Percentiles rank a stretch among this genome's conserved stretches.
Evolutionary conservation across 352 stramenopile species (phyloP).

Genomic region (Pythium utonaiense): DNA sequence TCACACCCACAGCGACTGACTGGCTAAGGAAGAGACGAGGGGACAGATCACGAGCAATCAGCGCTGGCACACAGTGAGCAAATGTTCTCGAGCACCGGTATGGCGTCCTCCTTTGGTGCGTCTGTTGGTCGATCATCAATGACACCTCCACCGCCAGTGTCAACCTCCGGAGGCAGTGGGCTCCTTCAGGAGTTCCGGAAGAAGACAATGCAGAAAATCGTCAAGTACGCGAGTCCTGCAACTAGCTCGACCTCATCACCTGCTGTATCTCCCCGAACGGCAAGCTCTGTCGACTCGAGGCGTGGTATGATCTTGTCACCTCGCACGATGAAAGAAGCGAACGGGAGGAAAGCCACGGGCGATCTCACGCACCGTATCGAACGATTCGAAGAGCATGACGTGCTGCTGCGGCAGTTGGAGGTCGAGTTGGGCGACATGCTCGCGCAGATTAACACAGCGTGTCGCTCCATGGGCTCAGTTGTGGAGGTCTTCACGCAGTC

Average conservation of each 20-base stretch:
- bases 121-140: not conserved
- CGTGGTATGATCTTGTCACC: not conserved
- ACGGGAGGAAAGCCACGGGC: slow-evolving; percentile 1
- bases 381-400: slow-evolving; percentile 54
- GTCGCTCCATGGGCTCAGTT: slow-evolving; percentile 42
- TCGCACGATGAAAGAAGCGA: not conserved
- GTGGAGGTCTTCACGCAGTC: slow-evolving; percentile 56
- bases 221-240: slow-evolving; percentile 27
- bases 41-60: not conserved
- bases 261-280: not conserved
- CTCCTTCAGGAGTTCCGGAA: slow-evolving; percentile 57
- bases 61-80: not conserved
- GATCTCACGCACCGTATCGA: slow-evolving; percentile 31
- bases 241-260: not conserved
- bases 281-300: slow-evolving; percentile 2
- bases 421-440: slow-evolving; percentile 47
- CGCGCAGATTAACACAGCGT: slow-evolving; percentile 46
- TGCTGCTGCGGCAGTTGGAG: slow-evolving; percentile 45
- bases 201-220: slow-evolving; percentile 41
- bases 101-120: not conserved
- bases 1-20: not conserved
- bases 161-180: slow-evolving; percentile 5
- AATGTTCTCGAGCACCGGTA: not conserved
- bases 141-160: slow-evolving; percentile 1
- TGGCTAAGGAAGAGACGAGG: not conserved